Percentiles rank a stretch among this genome's conserved stretches.
Conservation (phyloP, 805 yeast genomes). For the Yarrowia phangngaensis region DNA sequence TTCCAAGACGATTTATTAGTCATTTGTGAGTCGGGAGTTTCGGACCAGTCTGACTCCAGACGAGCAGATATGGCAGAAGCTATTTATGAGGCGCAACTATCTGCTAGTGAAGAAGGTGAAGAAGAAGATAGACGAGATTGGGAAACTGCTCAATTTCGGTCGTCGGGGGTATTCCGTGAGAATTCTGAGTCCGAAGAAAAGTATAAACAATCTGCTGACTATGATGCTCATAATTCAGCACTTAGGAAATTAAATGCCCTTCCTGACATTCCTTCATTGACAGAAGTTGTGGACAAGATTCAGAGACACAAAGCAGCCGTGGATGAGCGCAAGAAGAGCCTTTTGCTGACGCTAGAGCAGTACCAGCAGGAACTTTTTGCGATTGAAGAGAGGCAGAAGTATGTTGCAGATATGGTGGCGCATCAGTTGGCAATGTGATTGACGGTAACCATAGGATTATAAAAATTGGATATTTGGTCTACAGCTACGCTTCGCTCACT, state of each 20-base stretch:
- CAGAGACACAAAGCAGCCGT: not conserved
- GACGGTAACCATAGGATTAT: too few species aligned
- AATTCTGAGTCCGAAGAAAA: not conserved
- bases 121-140: conserved; percentile 10
- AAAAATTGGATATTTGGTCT: not conserved
- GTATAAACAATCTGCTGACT: conserved; percentile 1
- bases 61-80: conserved; percentile 19
- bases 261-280: conserved; percentile 5
- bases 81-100: conserved; percentile 14
- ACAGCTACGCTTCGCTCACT: not conserved
- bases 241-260: conserved; percentile 10
- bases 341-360: conserved; percentile 25
- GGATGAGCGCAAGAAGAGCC: not conserved
- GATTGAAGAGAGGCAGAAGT: conserved; percentile 16
- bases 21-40: conserved; percentile 6
- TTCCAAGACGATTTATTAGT: conserved; percentile 13
- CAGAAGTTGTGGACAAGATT: not conserved
- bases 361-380: conserved; percentile 16
- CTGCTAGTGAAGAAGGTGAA: conserved; percentile 20
- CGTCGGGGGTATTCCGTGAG: conserved; percentile 9
- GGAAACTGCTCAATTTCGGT: conserved; percentile 14
- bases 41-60: not conserved
- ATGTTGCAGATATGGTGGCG: not conserved
- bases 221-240: conserved; percentile 4
- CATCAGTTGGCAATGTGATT: conserved; percentile 1